Base-by-base conservation (phyloP, 1,284 basidiomycete genomes). In the Ganoderma leucocontextum region DNA sequence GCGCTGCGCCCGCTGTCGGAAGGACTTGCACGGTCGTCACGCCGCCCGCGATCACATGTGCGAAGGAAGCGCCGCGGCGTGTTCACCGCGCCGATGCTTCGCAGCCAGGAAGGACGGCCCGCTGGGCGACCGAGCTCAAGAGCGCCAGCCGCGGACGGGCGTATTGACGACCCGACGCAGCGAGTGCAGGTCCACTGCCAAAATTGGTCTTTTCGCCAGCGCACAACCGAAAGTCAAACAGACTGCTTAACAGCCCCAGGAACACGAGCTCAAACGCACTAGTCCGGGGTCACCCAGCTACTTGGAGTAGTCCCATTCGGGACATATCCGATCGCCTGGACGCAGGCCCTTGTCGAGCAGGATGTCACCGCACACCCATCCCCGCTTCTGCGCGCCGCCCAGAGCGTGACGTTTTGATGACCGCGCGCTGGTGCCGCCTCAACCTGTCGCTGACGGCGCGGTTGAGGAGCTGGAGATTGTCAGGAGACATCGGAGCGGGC, bases 351-450 rank as follows among this genome's bases (percentile, higher is more conserved):
- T 83, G 72, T 89, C 85, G 53, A 92, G 78, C 33, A 89, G 79
- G 57, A 91, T 77, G 73, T 90, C 89, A 5, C 89, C 91, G 36
- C 85, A 80, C 22, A 93, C n/a, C 77, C 42, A 93, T 80, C 73
- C 6, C 90, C 91, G 62, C n/a, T 90, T 87, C 42, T 89, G 79
- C 58, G 85, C 86, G 22, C 94, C 0, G 93, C 95, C 86, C 95
- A 94, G 22, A 97, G 85, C 0, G 88, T 90, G 2, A 89, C 94
- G 78, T 97, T 95, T 85, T 85, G 73, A 97, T 90, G 73, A 91
- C 82, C 8, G 90, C 4, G 90, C 81, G 49, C 84, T 85, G 0
- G 91, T 91, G 3, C 89, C 91, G 80, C 78, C 64, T 91, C 93
- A 87, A 93, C 52, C 95, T 83, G 76, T 96, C 94, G 6, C 90